Evolutionary conservation across 2,329 filamentous ascomycete species (phyloP), one percentile per base, ranked within the genome.

Genomic region (Reticulascus tulasneorum): DNA sequence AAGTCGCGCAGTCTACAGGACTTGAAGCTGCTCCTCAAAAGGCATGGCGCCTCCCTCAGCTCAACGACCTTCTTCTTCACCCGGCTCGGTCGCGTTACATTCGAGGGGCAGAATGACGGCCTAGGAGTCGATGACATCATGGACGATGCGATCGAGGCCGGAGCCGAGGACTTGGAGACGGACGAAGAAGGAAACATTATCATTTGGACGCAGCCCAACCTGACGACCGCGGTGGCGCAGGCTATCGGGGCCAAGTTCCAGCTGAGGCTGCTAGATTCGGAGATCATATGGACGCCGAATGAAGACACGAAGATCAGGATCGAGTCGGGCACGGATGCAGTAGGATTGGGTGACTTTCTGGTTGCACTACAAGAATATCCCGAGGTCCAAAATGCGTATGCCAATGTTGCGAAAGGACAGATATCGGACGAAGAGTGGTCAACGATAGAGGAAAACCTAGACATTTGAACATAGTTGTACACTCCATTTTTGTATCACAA

Each of bases 201-300:
- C 29, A 26, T 45, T 7, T 47, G 42, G 42, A 45, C 44, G 24
- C 44, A 40, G 28, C 42, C 44, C 21, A 47, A 43, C 36, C 40
- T 38, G 38, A 47, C 41, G 16, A 42, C 35, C 23, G 26, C 37
- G 22, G 35, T 46, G 22, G 33, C 31, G 22, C 35, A 35, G 17
- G 35, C 31, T n/a, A 38, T 51, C 5, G 41, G 33, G n/a, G 46
- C 46, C 21, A 67, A 73, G 23, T 71, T 86, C 15, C 75, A 71
- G 1, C 61, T 94, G 42, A 75, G 83, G 40, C 75, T 94, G 29
- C 66, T 84, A 37, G 82, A 79, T 47, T 79, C 80, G 13, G 86
- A 94, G 37, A 91, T 96, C 34, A 73, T 95, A 27, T 96, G 87
- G 82, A 77, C 83, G 40, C 77, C 88, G 0, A 93, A 91, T 42